Evolutionary conservation across 116 monocot species (phyloP), one percentile per base, ranked within the genome.

Genomic region (Cymodocea nodosa): DNA sequence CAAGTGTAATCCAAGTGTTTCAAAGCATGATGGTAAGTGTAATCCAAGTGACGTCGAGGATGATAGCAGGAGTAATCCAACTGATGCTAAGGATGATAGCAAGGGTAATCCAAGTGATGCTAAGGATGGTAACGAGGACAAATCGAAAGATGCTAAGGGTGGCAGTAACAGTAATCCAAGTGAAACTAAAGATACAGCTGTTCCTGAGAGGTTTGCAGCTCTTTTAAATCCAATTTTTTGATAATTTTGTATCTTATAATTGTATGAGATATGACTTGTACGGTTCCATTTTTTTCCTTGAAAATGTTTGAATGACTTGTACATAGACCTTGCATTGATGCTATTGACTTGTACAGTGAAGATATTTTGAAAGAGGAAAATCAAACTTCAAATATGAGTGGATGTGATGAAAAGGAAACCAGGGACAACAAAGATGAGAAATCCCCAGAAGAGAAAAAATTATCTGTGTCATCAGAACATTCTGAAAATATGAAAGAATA

Each of bases 171-270:
- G 14, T 24, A 51, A 64, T 60, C 85, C 85, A 39, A 70, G 54
- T 72, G 77, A 90, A 72, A 60, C 18, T 48, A 70, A 64, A 12
- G 52, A 71, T n/a, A 6, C 19, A 30, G 3, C 57, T 35, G 20
- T 23, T 7, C 56, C 51, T 73, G 75, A 71, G 35, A 89, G 92
- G 98, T 91, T 58, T 82, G 68, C 68, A 35, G 23, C 23, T 64
- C 19, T 0, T 20, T 12, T 57, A 50, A 64, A 51, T 39, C 39
- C 59, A 52, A 50, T 64, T 35, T 35, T 55, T 70, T 22, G 15
- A 65, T 25, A 65, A 19, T 65, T 15, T 40, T 51, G 19, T 50
- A 15, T 65, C 64, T 15, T 51, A 15, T 51, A 14, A 5, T 15
- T n/a, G 34, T 44, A 25, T 58, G 15, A 40, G 2, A 24, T 35